Base-by-base conservation (phyloP, 441 rosid species). In the Pelargonium cotyledonis region DNA sequence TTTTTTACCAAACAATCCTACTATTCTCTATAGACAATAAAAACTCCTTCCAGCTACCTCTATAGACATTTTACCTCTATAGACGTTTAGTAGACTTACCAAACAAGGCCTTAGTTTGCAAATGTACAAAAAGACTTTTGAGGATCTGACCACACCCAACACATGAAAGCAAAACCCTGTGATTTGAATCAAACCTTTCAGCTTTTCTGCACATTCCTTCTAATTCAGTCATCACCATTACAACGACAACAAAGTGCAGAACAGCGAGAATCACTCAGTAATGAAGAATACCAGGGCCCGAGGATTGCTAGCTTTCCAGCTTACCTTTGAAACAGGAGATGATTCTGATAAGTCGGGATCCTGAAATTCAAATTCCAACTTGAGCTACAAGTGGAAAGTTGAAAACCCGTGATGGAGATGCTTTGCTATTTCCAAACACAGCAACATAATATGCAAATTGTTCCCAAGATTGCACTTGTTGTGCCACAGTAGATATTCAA, bases 241-340 rank as follows among this genome's bases (percentile, higher is more conserved):
- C 38, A 31, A 31, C 4, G 38, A 31, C 38, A 31, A 4, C 38
- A 31, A 31, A 31, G 38, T 18, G 96, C 92, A 46, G 84, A 79
- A 67, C 68, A 96, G 96, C 64, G 79, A 8, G 72, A 71, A 47
- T 19, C 85, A 38, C 69, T 85, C 4, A 18, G 49, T 14, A 68
- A 62, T 8, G 82, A 80, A 41, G 78, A 81, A 60, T 89, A 82
- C 71, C 77, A 83, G 57, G 95, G 95, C 19, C 76, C 88, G 6
- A 78, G 78, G 49, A 88, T 85, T 72, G 85, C 91, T 14, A 75
- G 85, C 43, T 90, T 90, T 76, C 96, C 91, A 58, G 91, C 61
- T 90, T 97, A 96, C 88, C 94, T 70, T 70, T 90, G 75, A 93
- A 88, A 75, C 98, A 96, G 6, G 83, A 87, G 55, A 81, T 85